These are phyloP conservation scores for Linum trigynum DNA, from an alignment of 345 rosid species.

Conservation along the genomic window DNA sequence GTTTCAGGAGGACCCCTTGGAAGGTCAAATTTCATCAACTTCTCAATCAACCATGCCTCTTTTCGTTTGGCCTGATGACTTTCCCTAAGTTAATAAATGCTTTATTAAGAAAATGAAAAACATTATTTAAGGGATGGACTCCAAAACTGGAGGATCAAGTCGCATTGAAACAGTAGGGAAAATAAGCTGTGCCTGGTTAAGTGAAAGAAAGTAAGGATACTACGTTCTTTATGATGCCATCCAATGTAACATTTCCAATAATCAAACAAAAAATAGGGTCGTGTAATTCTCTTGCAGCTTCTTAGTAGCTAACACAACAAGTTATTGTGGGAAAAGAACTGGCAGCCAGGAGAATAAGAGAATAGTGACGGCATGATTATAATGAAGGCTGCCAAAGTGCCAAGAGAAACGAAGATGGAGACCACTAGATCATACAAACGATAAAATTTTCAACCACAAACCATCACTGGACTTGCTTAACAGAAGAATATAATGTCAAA, in stretches of 20 bases:
- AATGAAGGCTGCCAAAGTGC: too few relatives aligned
- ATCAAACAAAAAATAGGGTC: too few relatives aligned
- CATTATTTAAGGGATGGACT: not conserved
- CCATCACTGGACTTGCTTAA: too few relatives aligned
- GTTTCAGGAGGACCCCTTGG: conserved; percentile 45
- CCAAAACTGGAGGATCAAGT: not conserved
- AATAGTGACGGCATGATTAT: too few relatives aligned
- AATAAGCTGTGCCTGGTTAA: not conserved
- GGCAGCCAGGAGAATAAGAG: too few relatives aligned
- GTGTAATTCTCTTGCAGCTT: too few relatives aligned
- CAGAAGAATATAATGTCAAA: not conserved
- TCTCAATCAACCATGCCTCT: conserved; percentile 87
- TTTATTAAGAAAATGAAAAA: not conserved
- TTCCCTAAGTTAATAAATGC: not conserved
- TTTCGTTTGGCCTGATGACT: conserved; percentile 67
- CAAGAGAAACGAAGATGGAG: too few relatives aligned
- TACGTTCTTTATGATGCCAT: not conserved
- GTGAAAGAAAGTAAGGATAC: not conserved
- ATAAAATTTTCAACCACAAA: too few relatives aligned
- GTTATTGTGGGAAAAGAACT: too few relatives aligned
- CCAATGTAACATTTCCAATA: not conserved
- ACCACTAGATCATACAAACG: too few relatives aligned
- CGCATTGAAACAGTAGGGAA: not conserved
- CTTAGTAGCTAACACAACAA: too few relatives aligned
- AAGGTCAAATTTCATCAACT: conserved; percentile 62